Base-by-base conservation (phyloP, 75 land plant species). In the Adiantum capillusveneris region DNA sequence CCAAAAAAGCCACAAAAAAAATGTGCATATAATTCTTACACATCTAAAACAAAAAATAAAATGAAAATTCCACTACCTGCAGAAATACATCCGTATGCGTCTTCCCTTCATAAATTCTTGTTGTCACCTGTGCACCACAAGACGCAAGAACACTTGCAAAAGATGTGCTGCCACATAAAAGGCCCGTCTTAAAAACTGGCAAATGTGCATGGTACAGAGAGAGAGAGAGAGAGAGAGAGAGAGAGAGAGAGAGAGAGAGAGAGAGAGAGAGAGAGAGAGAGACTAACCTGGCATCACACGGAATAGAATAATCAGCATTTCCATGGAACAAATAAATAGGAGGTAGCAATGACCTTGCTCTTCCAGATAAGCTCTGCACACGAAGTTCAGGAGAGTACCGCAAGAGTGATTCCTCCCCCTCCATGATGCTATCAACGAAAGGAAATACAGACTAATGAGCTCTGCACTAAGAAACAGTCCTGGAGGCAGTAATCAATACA, bases 251-350 rank as follows among this genome's bases (percentile, higher is more conserved):
- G 37, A 5, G 37, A 34, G 37, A 34, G 3, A 34, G 37, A 16
- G 16, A 5, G 28, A 27, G 2, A 2, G 11, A 20, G 57, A n/a
- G 22, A 55, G 22, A 29, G 3, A 14, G 2, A 20, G 9, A 29
- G 11, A 34, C 34, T 28, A 56, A 93, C 98, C 98, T 93, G 56
- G 86, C 70, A 58, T 76, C 81, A 56, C 75, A 64, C 41, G 96
- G 98, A 58, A 93, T 88, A 14, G 98, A 88, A 68, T 83, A 83
- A 71, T 93, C 98, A 49, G 71, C 83, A 26, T 81, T 85, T 22
- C 98, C 98, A 79, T 93, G 98, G 26, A 78, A 83, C 29, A 93
- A 79, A 39, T 70, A 58, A 17, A 93, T 75, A 6, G 74, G 79
- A 46, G 98, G 98, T 14, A 93, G 64, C 46, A 78, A 60, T 43